A percentile compares a stretch with the other conserved stretches of the same genome.
Conservation (phyloP, 306 rosid genomes). For the Prunus campanulata region DNA sequence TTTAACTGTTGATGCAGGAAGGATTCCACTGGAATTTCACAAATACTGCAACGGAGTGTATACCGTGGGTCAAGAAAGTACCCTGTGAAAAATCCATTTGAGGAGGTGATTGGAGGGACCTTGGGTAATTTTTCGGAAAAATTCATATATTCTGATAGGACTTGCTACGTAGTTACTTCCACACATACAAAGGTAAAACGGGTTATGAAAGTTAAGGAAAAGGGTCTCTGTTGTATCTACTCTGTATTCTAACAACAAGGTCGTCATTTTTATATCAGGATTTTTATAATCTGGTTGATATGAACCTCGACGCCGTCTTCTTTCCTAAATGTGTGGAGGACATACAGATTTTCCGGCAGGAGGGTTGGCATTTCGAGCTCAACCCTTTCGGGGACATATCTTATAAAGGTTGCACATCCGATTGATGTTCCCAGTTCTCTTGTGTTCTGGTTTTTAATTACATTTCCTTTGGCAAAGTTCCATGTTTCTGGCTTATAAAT, state of each 20-base stretch:
- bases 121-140: not conserved
- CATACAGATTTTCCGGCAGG: slow-evolving; percentile 84
- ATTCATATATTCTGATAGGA: slow-evolving; percentile 94
- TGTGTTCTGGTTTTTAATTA: not conserved
- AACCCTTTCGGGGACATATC: slow-evolving; percentile 84
- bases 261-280: slow-evolving; percentile 47
- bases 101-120: not conserved
- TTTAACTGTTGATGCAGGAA: not conserved
- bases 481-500: too few species aligned
- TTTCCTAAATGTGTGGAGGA: slow-evolving; percentile 91
- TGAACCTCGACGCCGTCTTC: slow-evolving; percentile 95
- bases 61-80: not conserved
- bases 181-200: slow-evolving; percentile 71
- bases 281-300: slow-evolving; percentile 91
- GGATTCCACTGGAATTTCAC: not conserved
- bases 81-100: not conserved
- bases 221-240: slow-evolving; percentile 1
- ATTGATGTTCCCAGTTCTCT: not conserved
- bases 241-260: slow-evolving; percentile 1
- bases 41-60: not conserved
- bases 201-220: slow-evolving; percentile 11
- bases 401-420: slow-evolving; percentile 58
- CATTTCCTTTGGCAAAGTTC: too few species aligned
- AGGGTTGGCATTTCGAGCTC: slow-evolving; percentile 99
- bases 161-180: slow-evolving; percentile 96